Base-by-base conservation (phyloP, 192 early-diverging fungal genomes). In the Chytriomyces confervae region DNA sequence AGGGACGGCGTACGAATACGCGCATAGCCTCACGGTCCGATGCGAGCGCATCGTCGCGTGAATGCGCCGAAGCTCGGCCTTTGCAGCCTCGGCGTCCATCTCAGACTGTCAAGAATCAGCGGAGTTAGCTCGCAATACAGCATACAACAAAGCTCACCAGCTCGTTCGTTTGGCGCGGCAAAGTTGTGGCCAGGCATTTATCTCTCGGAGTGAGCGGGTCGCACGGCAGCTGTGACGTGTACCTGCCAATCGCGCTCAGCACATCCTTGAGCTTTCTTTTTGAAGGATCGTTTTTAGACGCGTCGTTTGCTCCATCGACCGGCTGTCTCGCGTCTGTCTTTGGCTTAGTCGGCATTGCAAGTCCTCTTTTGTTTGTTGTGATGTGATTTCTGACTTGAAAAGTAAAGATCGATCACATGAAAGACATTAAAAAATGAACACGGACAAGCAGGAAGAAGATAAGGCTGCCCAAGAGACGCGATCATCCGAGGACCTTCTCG, bases 401-500 rank as follows among this genome's bases (percentile, higher is more conserved):
- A 0, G 0, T 2, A 36, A 27, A 36, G 36, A 36, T 36, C 36
- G 36, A 36, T 36, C 36, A 36, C 36, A 36, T 36, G 36, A 36
- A 36, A 36, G 36, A 36, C 36, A 36, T 36, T 36, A 2, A 36
- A 27, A 36, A 36, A 36, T 36, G 36, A 36, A 36, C 36, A 36
- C 36, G 2, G 36, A 36, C 36, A 36, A 36, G 36, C 36, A 3
- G 36, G 36, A 36, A 36, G 1, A 36, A 36, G 36, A 36, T 36
- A 36, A 36, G 36, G 2, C 36, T 4, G 36, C 2, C 36, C 36
- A 36, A 57, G 53, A 13, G 53, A 57, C 16, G 53, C 53, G 53
- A 57, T 20, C 53, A 57, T n/a, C 16, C 53, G 53, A 57, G 13
- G 70, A 51, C 9, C 70, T 72, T 60, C 47, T 77, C 45, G 45